These are phyloP conservation scores for Apostasia ramifera DNA, from an alignment of 106 monocot genomes.

Conservation along the genomic window DNA sequence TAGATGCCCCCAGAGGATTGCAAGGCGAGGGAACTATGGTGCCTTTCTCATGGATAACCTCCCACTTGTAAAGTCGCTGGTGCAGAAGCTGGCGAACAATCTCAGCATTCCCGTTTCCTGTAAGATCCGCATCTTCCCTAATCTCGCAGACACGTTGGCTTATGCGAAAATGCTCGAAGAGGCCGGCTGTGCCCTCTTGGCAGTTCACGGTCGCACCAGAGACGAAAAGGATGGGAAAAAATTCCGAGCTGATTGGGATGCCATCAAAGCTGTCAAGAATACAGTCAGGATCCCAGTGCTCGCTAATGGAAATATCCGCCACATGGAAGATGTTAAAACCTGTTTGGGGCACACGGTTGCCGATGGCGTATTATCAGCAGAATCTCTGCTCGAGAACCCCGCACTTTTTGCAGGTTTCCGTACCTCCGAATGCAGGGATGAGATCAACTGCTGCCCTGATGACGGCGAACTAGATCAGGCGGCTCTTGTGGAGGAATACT, in stretches of 20 bases:
- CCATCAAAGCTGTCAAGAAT: slow-evolving; percentile 64
- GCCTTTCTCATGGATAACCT: slow-evolving; percentile 97
- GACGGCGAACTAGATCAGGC: slow-evolving; percentile 49
- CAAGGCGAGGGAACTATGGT: slow-evolving; percentile 87
- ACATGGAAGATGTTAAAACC: slow-evolving; percentile 65
- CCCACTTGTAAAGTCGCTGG: slow-evolving; percentile 75
- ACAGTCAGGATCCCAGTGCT: slow-evolving; percentile 80
- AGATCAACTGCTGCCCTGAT: not conserved
- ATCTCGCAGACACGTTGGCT: slow-evolving; percentile 61
- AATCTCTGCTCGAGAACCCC: slow-evolving; percentile 94
- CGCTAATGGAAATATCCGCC: slow-evolving; percentile 96
- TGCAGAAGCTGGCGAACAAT: slow-evolving; percentile 61
- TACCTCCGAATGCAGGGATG: slow-evolving; percentile 58
- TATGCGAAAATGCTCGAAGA: slow-evolving; percentile 97
- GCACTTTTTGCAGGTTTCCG: slow-evolving; percentile 81
- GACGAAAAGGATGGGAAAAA: slow-evolving; percentile 94
- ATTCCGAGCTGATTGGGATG: slow-evolving; percentile 84
- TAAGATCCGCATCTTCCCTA: slow-evolving; percentile 84
- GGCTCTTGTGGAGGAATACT: slow-evolving; percentile 72
- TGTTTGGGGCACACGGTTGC: slow-evolving; percentile 68
- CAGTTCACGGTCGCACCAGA: slow-evolving; percentile 93
- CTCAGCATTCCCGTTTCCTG: slow-evolving; percentile 90
- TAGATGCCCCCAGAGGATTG: slow-evolving; percentile 96
- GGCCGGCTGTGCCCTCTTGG: slow-evolving; percentile 90
- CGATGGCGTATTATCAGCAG: slow-evolving; percentile 96